Evolutionary conservation across 257 asterid genomes (phyloP).

Genomic region (Vinca minor): DNA sequence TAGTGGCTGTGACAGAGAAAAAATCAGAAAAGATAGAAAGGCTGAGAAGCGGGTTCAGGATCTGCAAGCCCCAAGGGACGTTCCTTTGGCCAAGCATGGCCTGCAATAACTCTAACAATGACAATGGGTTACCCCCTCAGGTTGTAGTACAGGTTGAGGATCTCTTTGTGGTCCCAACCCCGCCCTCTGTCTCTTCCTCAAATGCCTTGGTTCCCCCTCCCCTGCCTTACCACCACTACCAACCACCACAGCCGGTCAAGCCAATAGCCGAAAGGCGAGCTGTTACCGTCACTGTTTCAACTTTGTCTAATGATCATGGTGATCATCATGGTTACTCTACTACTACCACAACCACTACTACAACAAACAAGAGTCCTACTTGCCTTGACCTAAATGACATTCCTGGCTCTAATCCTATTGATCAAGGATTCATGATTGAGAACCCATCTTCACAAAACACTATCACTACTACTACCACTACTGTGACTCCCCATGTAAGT

Average conservation of each 20-base stretch:
- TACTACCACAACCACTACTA: slow-evolving; percentile 15
- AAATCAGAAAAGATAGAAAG: slow-evolving; percentile 83
- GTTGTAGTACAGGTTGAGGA: slow-evolving; percentile 62
- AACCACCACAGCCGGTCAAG: slow-evolving; percentile 53
- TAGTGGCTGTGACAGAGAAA: slow-evolving; percentile 36
- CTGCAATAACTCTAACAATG: too few relatives aligned
- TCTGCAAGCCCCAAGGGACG: slow-evolving; percentile 94
- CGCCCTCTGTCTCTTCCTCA: slow-evolving; percentile 87
- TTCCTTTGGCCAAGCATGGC: slow-evolving; percentile 96
- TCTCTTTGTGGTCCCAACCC: slow-evolving; percentile 55
- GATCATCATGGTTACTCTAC: slow-evolving; percentile 23
- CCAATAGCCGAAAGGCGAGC: slow-evolving; percentile 79
- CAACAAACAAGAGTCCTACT: slow-evolving; percentile 11
- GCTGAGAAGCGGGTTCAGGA: slow-evolving; percentile 94
- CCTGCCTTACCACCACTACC: slow-evolving; percentile 30
- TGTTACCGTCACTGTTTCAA: slow-evolving; percentile 49
- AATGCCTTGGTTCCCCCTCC: slow-evolving; percentile 41
- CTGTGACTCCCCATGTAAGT: slow-evolving; percentile 38
- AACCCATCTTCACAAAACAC: slow-evolving; percentile 18
- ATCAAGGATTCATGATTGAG: slow-evolving; percentile 9
- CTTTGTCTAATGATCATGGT: slow-evolving; percentile 35
- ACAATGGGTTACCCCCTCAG: slow-evolving; percentile 27
- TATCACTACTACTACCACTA: slow-evolving; percentile 12
- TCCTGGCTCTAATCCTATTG: slow-evolving; percentile 27
- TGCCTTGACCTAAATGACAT: slow-evolving; percentile 46